Evolutionary conservation across 768 basidiomycete species (phyloP).

Genomic region (Lactarius trivialis): DNA sequence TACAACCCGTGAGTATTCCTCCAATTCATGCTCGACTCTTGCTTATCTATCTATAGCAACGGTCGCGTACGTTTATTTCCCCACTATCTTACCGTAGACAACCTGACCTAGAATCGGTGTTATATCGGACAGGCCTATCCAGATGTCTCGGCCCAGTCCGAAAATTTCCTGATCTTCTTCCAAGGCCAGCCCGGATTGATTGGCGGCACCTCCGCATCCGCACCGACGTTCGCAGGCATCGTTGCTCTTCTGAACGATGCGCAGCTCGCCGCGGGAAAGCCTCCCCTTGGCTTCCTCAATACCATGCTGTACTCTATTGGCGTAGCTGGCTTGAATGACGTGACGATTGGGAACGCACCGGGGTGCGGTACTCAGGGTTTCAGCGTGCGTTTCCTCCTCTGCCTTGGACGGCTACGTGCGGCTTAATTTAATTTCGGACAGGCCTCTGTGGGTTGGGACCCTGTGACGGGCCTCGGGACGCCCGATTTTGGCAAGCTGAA

Average conservation of each 20-base stretch:
- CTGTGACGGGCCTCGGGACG: conserved; percentile 33
- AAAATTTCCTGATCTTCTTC: conserved; percentile 43
- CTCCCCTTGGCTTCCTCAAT: conserved; percentile 36
- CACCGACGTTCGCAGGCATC: conserved; percentile 59
- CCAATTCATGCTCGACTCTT: too few relatives aligned
- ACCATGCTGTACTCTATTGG: conserved; percentile 31
- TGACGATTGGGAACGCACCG: conserved; percentile 33
- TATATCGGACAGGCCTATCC: conserved; percentile 44
- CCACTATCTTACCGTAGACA: neutral
- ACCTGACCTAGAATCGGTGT: neutral
- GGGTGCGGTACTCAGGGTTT: conserved; percentile 36
- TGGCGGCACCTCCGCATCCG: conserved; percentile 58
- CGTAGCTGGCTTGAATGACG: conserved; percentile 31
- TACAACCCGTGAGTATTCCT: conserved; percentile 51
- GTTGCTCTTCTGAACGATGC: conserved; percentile 48
- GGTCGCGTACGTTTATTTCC: conserved; percentile 43
- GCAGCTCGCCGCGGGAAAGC: conserved; percentile 27
- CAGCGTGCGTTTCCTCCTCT: conserved; percentile 17
- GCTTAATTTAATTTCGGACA: neutral
- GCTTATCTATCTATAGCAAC: neutral
- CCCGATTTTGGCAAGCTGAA: conserved; percentile 31
- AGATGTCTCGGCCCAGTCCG: conserved; percentile 59
- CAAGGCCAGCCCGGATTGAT: neutral
- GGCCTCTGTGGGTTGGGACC: conserved; percentile 34
- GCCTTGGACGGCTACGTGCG: neutral